A percentile compares a stretch with the other conserved stretches of the same genome.
Conservation (phyloP, 148 eudicot genomes). For the Cornus controversa region DNA sequence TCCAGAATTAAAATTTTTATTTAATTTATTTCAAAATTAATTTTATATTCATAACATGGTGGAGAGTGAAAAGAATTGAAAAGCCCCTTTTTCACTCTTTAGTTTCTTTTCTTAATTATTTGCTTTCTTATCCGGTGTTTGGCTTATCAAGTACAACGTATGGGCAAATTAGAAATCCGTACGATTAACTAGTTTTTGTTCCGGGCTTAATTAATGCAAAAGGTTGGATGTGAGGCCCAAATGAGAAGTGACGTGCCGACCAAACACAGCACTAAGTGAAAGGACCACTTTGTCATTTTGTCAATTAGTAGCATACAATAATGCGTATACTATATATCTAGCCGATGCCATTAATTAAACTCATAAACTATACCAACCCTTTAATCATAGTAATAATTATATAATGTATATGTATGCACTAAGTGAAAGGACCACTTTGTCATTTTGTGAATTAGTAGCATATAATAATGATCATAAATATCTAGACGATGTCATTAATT, state of each 20-base stretch:
- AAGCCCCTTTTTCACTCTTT: too few species aligned
- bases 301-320: constrained; percentile 24
- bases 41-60: too few species aligned
- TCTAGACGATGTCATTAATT: not conserved
- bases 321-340: not conserved
- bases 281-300: constrained; percentile 18
- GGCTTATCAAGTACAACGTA: too few species aligned
- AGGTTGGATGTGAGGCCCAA: not conserved
- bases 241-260: constrained; percentile 4
- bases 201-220: constrained; percentile 2
- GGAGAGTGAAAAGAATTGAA: too few species aligned
- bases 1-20: too few species aligned
- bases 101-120: too few species aligned
- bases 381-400: too few species aligned
- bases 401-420: too few species aligned
- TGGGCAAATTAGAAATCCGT: not conserved
- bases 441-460: constrained; percentile 24
- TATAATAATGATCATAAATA: constrained; percentile 9
- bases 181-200: not conserved
- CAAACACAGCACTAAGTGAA: not conserved
- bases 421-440: constrained; percentile 19
- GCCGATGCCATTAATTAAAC: not conserved
- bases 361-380: too few species aligned
- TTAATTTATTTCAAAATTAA: too few species aligned
- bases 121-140: too few species aligned